These are phyloP conservation scores for Clathrus columnatus DNA, from an alignment of 768 basidiomycete genomes.

Conservation along the genomic window DNA sequence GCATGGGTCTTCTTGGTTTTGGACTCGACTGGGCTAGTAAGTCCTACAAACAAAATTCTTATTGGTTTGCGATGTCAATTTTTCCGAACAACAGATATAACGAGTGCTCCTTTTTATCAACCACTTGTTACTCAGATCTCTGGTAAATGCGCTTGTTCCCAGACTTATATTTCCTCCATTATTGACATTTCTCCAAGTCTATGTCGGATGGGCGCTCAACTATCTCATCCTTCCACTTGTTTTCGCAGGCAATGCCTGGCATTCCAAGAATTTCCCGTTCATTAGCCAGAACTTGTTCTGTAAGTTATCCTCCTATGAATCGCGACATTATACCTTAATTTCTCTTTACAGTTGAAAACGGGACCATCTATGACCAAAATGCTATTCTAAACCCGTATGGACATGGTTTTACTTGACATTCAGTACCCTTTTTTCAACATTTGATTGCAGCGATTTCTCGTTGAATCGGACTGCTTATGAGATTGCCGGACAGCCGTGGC, in stretches of 20 bases:
- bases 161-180: not conserved
- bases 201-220: not conserved
- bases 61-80: not conserved
- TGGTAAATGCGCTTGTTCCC: not conserved
- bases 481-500: not conserved
- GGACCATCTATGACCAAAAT: not conserved
- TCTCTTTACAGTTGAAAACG: not conserved
- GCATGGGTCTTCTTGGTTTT: not conserved
- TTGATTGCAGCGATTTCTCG: not conserved
- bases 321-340: not conserved
- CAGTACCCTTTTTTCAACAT: not conserved
- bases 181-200: not conserved
- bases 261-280: not conserved
- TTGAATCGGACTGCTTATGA: not conserved
- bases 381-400: not conserved
- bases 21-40: not conserved
- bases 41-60: not conserved
- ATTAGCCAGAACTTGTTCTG: conserved; percentile 1
- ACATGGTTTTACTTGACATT: not conserved
- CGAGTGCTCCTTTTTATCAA: not conserved
- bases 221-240: not conserved
- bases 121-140: not conserved
- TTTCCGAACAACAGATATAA: not conserved
- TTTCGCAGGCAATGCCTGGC: not conserved
- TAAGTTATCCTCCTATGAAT: not conserved